Evolutionary conservation across 305 asterid species (phyloP).

Genomic region (Galium porrigens): DNA sequence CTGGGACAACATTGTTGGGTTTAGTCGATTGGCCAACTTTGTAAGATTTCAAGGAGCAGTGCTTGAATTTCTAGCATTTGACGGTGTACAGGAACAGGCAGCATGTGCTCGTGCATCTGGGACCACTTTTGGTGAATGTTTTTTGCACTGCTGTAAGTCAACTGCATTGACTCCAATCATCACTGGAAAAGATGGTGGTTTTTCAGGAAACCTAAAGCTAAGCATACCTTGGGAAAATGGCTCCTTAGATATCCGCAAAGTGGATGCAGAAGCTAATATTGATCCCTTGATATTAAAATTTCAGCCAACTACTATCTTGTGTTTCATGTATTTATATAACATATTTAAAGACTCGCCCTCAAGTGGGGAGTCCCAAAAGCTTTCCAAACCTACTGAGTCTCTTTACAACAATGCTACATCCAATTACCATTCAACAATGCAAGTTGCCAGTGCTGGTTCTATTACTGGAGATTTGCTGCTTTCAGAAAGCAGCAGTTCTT

Average conservation of each 20-base stretch:
- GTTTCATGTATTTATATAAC: slow-evolving; percentile 52
- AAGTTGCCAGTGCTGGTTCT: slow-evolving; percentile 28
- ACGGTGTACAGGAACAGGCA: slow-evolving; percentile 36
- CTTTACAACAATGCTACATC: slow-evolving; percentile 25
- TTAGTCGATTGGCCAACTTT: slow-evolving; percentile 56
- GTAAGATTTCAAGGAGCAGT: slow-evolving; percentile 71
- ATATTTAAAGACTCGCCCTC: slow-evolving; percentile 37
- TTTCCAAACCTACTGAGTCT: slow-evolving; percentile 18
- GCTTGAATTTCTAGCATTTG: slow-evolving; percentile 56
- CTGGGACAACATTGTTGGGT: slow-evolving; percentile 50
- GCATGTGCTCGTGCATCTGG: slow-evolving; percentile 30
- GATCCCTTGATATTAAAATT: slow-evolving; percentile 65
- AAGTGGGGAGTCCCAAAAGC: slow-evolving; percentile 22
- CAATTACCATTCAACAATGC: slow-evolving; percentile 25
- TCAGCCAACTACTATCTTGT: slow-evolving; percentile 57
- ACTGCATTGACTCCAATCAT: slow-evolving; percentile 41
- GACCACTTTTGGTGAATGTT: slow-evolving; percentile 31
- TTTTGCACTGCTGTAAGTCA: slow-evolving; percentile 32
- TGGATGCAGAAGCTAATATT: slow-evolving; percentile 71
- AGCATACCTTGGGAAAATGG: slow-evolving; percentile 96
- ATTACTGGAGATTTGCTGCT: slow-evolving; percentile 29
- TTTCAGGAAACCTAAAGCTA: slow-evolving; percentile 71
- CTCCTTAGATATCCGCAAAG: slow-evolving; percentile 61
- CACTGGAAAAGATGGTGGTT: slow-evolving; percentile 64
- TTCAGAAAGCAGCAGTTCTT: slow-evolving; percentile 19